Base-by-base conservation (phyloP, 1,139 yeast genomes). In the Pichia sp. region DNA sequence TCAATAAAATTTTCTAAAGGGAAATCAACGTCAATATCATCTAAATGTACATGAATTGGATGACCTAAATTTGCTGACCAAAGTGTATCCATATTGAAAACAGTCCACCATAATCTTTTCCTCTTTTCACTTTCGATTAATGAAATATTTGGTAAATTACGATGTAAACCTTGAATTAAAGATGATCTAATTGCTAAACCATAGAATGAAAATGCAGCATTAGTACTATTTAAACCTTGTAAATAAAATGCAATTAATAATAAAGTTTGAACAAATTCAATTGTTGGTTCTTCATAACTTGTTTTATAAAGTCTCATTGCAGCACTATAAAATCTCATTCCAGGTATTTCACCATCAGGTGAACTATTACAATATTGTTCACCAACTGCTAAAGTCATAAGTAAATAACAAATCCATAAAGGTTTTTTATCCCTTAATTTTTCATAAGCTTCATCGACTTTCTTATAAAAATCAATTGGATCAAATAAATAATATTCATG, bases 61-160 rank as follows among this genome's bases (percentile, higher is more conserved):
- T 61, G 60, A 18, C 64, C 64, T 52, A 71, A 61, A 43, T 70
- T 68, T 1, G 74, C 63, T 7, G 74, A 66, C 76, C 76, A 72
- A 3, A 68, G 60, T 14, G 68, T 66, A 51, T 72, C 77, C 52
- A 69, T 66, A 12, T 71, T 64, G 47, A 67, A 71, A 5, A 71
- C 65, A 2, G 75, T 64, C 77, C 77, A 72, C 76, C 77, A 72
- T n/a, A 71, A 49, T 28, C 75, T 55, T 50, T 71, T 68, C 9
- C 66, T 53, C 43, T 65, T 67, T 43, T 71, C 77, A 34, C 47
- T 49, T 33, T 55, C 58, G 15, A 40, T 45, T 3, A 45, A 23
- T 1, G 54, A 39, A 7, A 39, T 48, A 40, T 44, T 47, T 4
- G 52, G 50, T 17, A 58, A 51, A 34, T 63, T 67, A 28, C 74